Evolutionary conservation across 2,329 filamentous ascomycete genomes (phyloP).

Genomic region (Fusarium nygamai): DNA sequence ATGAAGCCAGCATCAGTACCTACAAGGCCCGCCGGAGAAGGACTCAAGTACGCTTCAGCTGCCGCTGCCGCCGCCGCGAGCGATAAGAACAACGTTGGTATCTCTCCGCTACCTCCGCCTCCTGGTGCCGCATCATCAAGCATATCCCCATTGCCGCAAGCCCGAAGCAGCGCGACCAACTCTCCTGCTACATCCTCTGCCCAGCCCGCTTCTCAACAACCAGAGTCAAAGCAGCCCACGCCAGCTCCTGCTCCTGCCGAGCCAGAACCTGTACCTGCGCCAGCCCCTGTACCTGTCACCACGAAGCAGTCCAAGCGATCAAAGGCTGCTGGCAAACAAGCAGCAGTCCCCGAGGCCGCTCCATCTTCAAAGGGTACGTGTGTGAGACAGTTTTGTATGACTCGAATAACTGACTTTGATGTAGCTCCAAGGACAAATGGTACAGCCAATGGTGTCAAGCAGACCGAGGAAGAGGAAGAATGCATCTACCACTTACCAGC

Average conservation of each 20-base stretch:
- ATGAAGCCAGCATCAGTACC: conserved; percentile 97
- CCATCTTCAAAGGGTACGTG: conserved; percentile 58
- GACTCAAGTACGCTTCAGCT: conserved; percentile 95
- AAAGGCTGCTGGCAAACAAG: conserved; percentile 58
- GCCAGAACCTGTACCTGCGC: conserved; percentile 28
- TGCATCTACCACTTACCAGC: conserved; percentile 93
- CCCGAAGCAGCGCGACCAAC: conserved; percentile 65
- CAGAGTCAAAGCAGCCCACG: conserved; percentile 49
- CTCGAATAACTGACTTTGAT: conserved; percentile 15
- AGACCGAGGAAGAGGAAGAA: conserved; percentile 68
- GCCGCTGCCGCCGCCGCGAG: conserved; percentile 92
- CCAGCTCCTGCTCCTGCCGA: conserved; percentile 41
- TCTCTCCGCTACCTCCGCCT: conserved; percentile 91
- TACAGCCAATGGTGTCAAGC: conserved; percentile 61
- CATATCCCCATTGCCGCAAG: conserved; percentile 62
- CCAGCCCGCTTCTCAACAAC: conserved; percentile 56
- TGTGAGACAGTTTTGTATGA: neutral
- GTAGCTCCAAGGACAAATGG: conserved; percentile 61
- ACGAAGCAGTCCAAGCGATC: conserved; percentile 51
- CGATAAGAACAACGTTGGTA: conserved; percentile 88
- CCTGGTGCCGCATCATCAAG: conserved; percentile 66
- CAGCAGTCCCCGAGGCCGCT: conserved; percentile 52
- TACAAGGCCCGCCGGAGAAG: conserved; percentile 85
- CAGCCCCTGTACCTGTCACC: conserved; percentile 42
- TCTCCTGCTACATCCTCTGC: conserved; percentile 61